Conservation (phyloP, 2,329 filamentous ascomycete species). For the Ilyonectria sp. region DNA sequence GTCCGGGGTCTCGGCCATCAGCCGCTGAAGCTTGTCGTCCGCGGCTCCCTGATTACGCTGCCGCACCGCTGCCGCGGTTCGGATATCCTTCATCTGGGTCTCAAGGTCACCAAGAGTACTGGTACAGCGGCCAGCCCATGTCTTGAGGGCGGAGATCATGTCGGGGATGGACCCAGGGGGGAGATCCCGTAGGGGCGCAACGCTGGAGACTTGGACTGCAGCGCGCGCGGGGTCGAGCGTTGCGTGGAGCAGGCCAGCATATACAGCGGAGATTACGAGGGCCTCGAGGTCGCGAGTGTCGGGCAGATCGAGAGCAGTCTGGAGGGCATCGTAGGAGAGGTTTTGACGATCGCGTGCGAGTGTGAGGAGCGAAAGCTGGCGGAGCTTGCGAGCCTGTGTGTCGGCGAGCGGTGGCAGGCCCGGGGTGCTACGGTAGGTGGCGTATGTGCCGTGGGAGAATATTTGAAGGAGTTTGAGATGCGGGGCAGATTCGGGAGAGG, state of each 20-base stretch:
- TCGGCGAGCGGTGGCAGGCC: constrained; percentile 79
- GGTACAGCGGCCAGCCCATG: constrained; percentile 86
- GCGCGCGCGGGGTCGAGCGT: constrained; percentile 86
- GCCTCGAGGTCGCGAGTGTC: constrained; percentile 83
- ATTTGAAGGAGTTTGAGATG: constrained; percentile 84
- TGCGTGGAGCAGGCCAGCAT: constrained; percentile 84
- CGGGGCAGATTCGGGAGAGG: constrained; percentile 71
- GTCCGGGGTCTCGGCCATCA: constrained; percentile 64
- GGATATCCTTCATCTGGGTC: constrained; percentile 78
- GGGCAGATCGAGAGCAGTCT: constrained; percentile 75
- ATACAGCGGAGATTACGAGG: constrained; percentile 89
- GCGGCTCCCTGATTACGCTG: constrained; percentile 65
- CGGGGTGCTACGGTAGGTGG: constrained; percentile 72
- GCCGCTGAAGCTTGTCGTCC: constrained; percentile 63
- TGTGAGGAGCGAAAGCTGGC: constrained; percentile 89
- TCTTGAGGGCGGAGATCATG: constrained; percentile 77
- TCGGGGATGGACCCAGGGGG: constrained; percentile 78
- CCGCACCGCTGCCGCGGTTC: constrained; percentile 68
- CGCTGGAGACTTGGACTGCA: constrained; percentile 82
- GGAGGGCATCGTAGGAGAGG: constrained; percentile 82
- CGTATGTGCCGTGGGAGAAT: constrained; percentile 94
- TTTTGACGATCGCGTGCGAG: constrained; percentile 78
- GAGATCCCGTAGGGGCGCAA: constrained; percentile 90
- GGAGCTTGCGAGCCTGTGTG: constrained; percentile 86
- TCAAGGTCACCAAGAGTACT: constrained; percentile 83